Percentiles rank a stretch among this genome's conserved stretches.
These are phyloP conservation scores for Paracoccidioides lutzii DNA, from an alignment of 2,329 filamentous ascomycete species.

Conservation along the genomic window DNA sequence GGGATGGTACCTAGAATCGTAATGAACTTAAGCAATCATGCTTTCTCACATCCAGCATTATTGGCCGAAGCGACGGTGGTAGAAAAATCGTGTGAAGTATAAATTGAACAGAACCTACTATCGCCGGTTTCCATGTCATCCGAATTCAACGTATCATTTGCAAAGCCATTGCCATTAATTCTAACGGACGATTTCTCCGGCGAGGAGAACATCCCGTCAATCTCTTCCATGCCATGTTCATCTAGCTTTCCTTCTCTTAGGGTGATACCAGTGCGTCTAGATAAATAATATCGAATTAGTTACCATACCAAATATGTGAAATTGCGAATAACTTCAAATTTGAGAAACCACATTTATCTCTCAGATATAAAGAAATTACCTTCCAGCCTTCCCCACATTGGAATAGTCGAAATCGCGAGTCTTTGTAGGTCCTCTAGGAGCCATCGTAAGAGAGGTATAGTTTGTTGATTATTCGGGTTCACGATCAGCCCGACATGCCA, in stretches of 20 bases:
- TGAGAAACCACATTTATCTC: not conserved
- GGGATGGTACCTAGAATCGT: constrained; percentile 26
- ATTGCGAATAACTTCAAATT: not conserved
- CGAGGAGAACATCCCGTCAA: constrained; percentile 81
- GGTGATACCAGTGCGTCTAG: constrained; percentile 78
- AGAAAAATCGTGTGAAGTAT: not conserved
- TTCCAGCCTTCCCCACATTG: constrained; percentile 35
- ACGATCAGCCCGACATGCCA: constrained; percentile 11
- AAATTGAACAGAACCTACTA: constrained; percentile 34
- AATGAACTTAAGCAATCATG: not conserved
- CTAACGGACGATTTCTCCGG: constrained; percentile 49
- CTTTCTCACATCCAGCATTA: not conserved
- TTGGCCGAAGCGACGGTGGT: not conserved
- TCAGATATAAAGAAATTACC: constrained; percentile 19
- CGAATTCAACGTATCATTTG: constrained; percentile 37
- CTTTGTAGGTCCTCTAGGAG: constrained; percentile 29
- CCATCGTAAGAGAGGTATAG: constrained; percentile 17
- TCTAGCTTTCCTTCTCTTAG: constrained; percentile 72
- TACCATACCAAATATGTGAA: constrained; percentile 7
- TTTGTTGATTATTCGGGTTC: not conserved
- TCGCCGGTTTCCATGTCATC: constrained; percentile 52
- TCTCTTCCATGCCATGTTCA: constrained; percentile 80
- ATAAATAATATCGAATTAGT: constrained; percentile 8
- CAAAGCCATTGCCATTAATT: constrained; percentile 20
- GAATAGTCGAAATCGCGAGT: constrained; percentile 36